Evolutionary conservation across 2,329 filamentous ascomycete species (phyloP).

Genomic region (Chlorencoelia australis): DNA sequence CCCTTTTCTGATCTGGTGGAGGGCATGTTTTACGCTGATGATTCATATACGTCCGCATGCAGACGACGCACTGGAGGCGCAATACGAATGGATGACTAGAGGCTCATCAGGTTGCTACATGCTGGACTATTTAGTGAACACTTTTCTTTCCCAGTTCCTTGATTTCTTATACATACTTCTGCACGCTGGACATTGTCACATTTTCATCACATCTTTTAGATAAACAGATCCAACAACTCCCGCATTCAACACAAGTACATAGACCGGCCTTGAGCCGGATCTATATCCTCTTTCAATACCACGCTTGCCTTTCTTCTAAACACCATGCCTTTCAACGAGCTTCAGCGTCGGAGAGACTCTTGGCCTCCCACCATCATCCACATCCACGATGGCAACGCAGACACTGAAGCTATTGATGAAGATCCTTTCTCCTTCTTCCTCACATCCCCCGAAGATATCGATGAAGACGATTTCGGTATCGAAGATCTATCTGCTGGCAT

Average conservation of each 20-base stretch:
- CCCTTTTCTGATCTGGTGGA: slow-evolving; percentile 6
- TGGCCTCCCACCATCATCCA: slow-evolving; percentile 27
- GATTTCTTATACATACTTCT: slow-evolving; percentile 7
- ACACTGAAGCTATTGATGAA: slow-evolving; percentile 22
- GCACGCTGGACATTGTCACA: slow-evolving; percentile 1
- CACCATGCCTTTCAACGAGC: slow-evolving; percentile 10
- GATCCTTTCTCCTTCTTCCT: slow-evolving; percentile 28
- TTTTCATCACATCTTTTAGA: slow-evolving; percentile 1
- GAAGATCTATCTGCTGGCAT: slow-evolving; percentile 27
- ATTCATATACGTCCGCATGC: slow-evolving; percentile 19
- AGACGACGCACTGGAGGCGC: slow-evolving; percentile 16
- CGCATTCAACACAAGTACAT: slow-evolving; percentile 11
- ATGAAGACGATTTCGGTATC: slow-evolving; percentile 20
- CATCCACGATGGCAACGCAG: slow-evolving; percentile 12
- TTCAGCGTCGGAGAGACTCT: slow-evolving; percentile 25
- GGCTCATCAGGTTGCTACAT: slow-evolving; percentile 16
- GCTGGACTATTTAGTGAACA: slow-evolving; percentile 18
- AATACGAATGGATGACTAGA: slow-evolving; percentile 14
- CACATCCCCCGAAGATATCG: slow-evolving; percentile 21
- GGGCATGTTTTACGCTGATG: slow-evolving; percentile 19
- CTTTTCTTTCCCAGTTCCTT: slow-evolving; percentile 9
- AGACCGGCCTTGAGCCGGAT: slow-evolving; percentile 27
- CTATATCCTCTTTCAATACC: background rate
- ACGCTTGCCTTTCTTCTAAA: background rate
- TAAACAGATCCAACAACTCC: slow-evolving; percentile 1